Base-by-base conservation (phyloP, 352 stramenopile genomes). In the Paralagenidium karlingii region DNA sequence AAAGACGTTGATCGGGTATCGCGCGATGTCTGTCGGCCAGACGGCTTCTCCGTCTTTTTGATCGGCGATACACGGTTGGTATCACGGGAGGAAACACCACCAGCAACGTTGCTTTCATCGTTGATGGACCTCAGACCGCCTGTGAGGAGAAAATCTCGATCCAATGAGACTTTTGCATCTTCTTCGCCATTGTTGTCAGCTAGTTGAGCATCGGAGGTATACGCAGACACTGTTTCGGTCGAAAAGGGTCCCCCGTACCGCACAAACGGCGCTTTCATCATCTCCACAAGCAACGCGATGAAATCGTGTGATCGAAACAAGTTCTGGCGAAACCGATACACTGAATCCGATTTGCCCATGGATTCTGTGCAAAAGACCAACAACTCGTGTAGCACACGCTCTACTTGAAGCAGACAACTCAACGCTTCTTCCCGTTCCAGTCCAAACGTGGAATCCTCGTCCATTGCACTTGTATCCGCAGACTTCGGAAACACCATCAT, bases 181-280 rank as follows among this genome's bases (percentile, higher is more conserved):
- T 40, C 25, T 24, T 42, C 41, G 18, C 51, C 38, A 1, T 38
- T 12, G 25, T 33, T 25, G 24, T 44, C n/a, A 22, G 18, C 36
- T 62, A 45, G 26, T 53, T 66, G 34, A 56, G 73, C 16, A n/a
- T 60, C 45, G 2, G 52, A 39, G 53, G 81, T 82, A 54, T 70
- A 58, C 5, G 55, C 60, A 21, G 64, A 74, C 4, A 85, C 55
- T 3, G 64, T 47, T 1, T 81, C 66, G 16, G 81, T 57, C 5
- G 65, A 55, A 38, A 80, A 81, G 15, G 68, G 71, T 3, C 71
- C 71, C 10, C 68, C 66, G 32, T 71, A 83, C 3, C 41, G 47
- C 36, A 60, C 38, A 44, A 86, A 82, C 7, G 71, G 66, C 19
- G 66, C 59, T 40, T 79, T 78, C 22, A 80, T 63, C 56, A 83